Evolutionary conservation across 148 eudicot genomes (phyloP).

Genomic region (Cornus florida): DNA sequence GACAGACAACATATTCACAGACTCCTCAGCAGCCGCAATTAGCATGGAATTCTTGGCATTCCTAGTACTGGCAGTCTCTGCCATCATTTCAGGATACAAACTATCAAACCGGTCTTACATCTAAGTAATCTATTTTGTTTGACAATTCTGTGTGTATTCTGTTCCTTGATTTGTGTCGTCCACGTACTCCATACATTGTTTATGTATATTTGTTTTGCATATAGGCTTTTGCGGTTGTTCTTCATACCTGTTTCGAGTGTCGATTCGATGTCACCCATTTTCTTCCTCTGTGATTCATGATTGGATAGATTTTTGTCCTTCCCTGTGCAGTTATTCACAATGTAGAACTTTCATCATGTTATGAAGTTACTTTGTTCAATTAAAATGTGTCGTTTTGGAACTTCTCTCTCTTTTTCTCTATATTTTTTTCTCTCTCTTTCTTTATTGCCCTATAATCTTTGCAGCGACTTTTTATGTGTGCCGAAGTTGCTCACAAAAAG

Average conservation of each 20-base stretch:
- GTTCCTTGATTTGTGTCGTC: not conserved
- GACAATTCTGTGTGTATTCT: not conserved
- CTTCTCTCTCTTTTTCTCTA: no score
- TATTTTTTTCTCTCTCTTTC: no score
- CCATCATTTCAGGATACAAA: constrained; percentile 73
- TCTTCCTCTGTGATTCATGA: not conserved
- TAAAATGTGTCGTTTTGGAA: not conserved
- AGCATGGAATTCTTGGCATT: constrained; percentile 86
- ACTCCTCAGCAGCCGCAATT: constrained; percentile 70
- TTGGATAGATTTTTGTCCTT: not conserved
- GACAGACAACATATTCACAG: constrained; percentile 71
- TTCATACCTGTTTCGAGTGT: not conserved
- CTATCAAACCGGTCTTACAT: constrained; percentile 58
- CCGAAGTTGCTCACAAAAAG: not conserved
- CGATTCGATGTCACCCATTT: not conserved
- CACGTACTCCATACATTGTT: not conserved
- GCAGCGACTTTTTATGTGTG: no score
- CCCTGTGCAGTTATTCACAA: not conserved
- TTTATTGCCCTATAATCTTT: no score
- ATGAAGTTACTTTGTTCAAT: not conserved
- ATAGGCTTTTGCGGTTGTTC: not conserved
- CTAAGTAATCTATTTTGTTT: constrained; percentile 16
- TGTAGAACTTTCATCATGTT: not conserved
- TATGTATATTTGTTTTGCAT: not conserved
- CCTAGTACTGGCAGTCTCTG: constrained; percentile 50